A percentile compares a stretch with the other conserved stretches of the same genome.
Evolutionary conservation across 139 green algal genomes (phyloP).

Genomic region (Trebouxia sp.): DNA sequence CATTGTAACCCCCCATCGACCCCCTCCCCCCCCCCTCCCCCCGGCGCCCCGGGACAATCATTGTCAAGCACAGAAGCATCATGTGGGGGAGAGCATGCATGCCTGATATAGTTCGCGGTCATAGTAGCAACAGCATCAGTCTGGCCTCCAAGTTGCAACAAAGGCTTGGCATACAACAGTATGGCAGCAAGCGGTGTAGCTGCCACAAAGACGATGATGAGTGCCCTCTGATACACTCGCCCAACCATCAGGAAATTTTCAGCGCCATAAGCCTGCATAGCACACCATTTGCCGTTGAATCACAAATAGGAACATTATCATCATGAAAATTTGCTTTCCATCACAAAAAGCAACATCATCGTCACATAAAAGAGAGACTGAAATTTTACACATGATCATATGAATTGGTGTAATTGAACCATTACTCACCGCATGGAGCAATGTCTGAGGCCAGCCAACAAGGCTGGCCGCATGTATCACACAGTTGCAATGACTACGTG

Average conservation of each 20-base stretch:
- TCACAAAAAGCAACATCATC: no score
- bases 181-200: constrained; percentile 45
- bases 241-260: constrained; percentile 63
- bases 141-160: constrained; percentile 42
- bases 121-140: not conserved
- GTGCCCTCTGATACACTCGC: constrained; percentile 56
- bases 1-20: not conserved
- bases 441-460: no score
- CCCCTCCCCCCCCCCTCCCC: no score
- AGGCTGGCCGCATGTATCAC: no score
- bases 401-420: no score
- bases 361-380: no score
- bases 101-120: constrained; percentile 18
- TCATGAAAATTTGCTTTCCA: no score
- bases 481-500: no score
- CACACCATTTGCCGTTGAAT: not conserved
- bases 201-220: constrained; percentile 57
- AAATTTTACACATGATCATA: no score
- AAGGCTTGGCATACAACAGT: constrained; percentile 43
- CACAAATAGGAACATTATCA: no score
- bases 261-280: constrained; percentile 61
- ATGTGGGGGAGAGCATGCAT: not conserved
- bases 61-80: not conserved
- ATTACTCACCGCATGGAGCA: no score
- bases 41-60: not conserved